These are phyloP conservation scores for Tagetes patula DNA, from an alignment of 129 eudicot species.

Conservation along the genomic window DNA sequence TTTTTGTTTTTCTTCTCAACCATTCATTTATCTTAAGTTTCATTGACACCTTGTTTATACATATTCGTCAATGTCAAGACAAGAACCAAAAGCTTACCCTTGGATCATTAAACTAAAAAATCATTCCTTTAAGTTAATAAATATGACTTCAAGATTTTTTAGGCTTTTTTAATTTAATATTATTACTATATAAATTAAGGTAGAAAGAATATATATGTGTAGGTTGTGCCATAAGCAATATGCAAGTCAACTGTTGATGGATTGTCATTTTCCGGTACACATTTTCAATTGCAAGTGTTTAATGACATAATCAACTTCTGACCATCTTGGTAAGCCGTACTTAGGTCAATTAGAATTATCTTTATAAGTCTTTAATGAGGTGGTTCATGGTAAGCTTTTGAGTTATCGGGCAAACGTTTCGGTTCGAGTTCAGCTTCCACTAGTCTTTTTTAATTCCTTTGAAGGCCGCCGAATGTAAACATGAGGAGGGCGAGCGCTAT, in stretches of 20 bases:
- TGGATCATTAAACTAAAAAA: too few species aligned
- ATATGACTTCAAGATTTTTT: neutral
- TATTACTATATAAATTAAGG: neutral
- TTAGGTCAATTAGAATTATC: slow-evolving; percentile 5
- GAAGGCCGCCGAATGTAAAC: neutral
- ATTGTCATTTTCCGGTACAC: slow-evolving; percentile 22
- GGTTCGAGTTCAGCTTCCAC: neutral
- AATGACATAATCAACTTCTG: slow-evolving; percentile 20
- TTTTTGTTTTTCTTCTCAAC: slow-evolving; percentile 21
- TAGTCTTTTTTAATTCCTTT: too few species aligned
- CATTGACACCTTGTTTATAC: too few species aligned
- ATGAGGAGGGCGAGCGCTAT: neutral
- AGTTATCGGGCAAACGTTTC: too few species aligned
- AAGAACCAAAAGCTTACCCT: too few species aligned
- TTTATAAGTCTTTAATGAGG: too few species aligned
- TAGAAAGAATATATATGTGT: neutral
- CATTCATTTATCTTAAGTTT: neutral
- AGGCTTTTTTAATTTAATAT: neutral
- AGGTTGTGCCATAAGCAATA: slow-evolving; percentile 26
- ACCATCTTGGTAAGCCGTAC: neutral
- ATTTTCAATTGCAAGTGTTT: slow-evolving; percentile 26
- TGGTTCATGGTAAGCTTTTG: too few species aligned
- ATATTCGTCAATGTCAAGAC: too few species aligned
- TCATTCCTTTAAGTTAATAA: neutral
- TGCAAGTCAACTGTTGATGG: slow-evolving; percentile 32